Conservation (phyloP, 306 rosid genomes). For the Aeschynomene evenia region DNA sequence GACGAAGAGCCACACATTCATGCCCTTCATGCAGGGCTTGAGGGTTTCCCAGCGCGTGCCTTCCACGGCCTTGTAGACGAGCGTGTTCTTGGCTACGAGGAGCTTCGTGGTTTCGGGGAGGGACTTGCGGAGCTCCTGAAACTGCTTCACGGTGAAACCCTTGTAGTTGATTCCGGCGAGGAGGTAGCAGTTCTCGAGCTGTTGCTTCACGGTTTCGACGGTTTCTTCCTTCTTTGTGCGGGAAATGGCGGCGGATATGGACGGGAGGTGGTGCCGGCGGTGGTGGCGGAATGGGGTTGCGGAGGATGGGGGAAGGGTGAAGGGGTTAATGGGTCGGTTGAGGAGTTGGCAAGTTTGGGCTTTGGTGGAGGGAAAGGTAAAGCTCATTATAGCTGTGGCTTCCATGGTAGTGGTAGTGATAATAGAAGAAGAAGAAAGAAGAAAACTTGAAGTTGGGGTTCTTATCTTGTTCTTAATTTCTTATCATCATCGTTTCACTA, state of each 20-base stretch:
- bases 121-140: slow-evolving; percentile 72
- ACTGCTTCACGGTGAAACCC: slow-evolving; percentile 82
- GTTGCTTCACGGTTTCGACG: slow-evolving; percentile 59
- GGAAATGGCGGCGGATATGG: slow-evolving; percentile 72
- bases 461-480: slow-evolving; percentile 24
- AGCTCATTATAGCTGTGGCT: slow-evolving; percentile 56
- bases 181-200: slow-evolving; percentile 77
- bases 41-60: slow-evolving; percentile 79
- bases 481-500: slow-evolving; percentile 24
- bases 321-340: slow-evolving; percentile 49
- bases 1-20: slow-evolving; percentile 95
- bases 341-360: slow-evolving; percentile 34
- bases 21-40: slow-evolving; percentile 92
- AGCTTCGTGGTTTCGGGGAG: slow-evolving; percentile 73
- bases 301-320: slow-evolving; percentile 16
- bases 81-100: slow-evolving; percentile 88
- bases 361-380: slow-evolving; percentile 44
- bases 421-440: not conserved
- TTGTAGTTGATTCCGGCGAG: slow-evolving; percentile 85
- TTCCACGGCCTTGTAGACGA: slow-evolving; percentile 78
- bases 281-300: slow-evolving; percentile 7
- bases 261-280: slow-evolving; percentile 20
- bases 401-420: slow-evolving; percentile 50
- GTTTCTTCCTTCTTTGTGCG: slow-evolving; percentile 80
- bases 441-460: not conserved